Evolutionary conservation across 2,329 filamentous ascomycete species (phyloP).

Genomic region (Colletotrichum plurivorum): DNA sequence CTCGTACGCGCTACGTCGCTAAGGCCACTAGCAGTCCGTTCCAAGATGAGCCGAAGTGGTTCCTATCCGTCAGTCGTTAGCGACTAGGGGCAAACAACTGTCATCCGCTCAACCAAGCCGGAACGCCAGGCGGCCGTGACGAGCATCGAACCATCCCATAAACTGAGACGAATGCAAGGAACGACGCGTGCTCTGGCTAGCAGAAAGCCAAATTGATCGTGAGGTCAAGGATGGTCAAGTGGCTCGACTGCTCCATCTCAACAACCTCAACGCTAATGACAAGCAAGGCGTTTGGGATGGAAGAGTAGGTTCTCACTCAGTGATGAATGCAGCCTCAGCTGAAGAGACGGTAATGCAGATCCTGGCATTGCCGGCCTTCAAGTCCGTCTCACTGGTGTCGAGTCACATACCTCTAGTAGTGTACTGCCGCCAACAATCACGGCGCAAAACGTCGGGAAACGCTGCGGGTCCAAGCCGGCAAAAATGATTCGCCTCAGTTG

Average conservation of each 20-base stretch:
- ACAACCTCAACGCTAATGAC: not conserved
- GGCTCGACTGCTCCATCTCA: slow-evolving; percentile 1
- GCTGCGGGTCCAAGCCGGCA: slow-evolving; percentile 66
- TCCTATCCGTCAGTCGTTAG: slow-evolving; percentile 26
- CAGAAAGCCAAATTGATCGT: not conserved
- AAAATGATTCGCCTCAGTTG: slow-evolving; percentile 60
- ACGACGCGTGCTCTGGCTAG: slow-evolving; percentile 4
- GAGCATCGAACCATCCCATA: not conserved
- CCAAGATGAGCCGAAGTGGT: slow-evolving; percentile 45
- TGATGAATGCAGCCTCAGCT: slow-evolving; percentile 1
- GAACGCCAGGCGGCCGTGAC: slow-evolving; percentile 4
- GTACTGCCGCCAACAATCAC: slow-evolving; percentile 72
- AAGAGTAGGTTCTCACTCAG: not conserved
- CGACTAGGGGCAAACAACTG: not conserved
- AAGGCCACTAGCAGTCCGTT: slow-evolving; percentile 43
- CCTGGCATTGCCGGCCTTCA: slow-evolving; percentile 12
- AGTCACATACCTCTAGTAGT: slow-evolving; percentile 67
- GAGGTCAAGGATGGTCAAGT: slow-evolving; percentile 4
- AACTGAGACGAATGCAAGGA: slow-evolving; percentile 6
- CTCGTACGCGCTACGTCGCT: slow-evolving; percentile 43
- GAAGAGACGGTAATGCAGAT: slow-evolving; percentile 13
- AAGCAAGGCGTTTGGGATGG: not conserved
- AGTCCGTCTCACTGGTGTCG: slow-evolving; percentile 20
- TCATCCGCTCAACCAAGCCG: not conserved
- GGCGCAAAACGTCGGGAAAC: slow-evolving; percentile 76